phyloP scores from a whole-genome alignment of 1,284 basidiomycete genomes.

The Ustilago bromivora region DNA sequence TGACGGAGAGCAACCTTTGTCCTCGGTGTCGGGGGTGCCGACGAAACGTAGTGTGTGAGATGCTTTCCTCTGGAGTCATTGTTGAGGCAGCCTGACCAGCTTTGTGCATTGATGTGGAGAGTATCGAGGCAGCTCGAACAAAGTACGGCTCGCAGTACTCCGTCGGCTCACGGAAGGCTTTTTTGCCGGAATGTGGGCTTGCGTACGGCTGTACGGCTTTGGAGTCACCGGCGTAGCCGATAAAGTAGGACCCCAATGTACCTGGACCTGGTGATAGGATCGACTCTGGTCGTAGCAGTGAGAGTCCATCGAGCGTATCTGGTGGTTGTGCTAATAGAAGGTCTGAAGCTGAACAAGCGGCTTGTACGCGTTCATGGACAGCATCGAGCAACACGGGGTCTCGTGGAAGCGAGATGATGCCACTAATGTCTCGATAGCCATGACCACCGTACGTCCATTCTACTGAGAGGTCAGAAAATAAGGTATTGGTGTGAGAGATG shows the following conservation, averaged over 20 bases:
- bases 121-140: not conserved
- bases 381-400: slow-evolving; percentile 11
- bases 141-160: slow-evolving; percentile 14
- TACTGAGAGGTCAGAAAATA: slow-evolving; percentile 25
- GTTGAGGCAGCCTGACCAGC: not conserved
- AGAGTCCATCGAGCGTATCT: slow-evolving; percentile 22
- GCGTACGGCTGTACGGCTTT: slow-evolving; percentile 4
- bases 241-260: slow-evolving; percentile 27
- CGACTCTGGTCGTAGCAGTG: slow-evolving; percentile 16
- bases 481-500: slow-evolving; percentile 32
- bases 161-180: slow-evolving; percentile 22
- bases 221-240: slow-evolving; percentile 29
- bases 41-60: not conserved
- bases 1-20: slow-evolving; percentile 1
- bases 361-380: not conserved
- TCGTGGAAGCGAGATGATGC: slow-evolving; percentile 31
- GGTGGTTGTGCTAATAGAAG: not conserved
- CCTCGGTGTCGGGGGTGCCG: slow-evolving; percentile 21
- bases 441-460: slow-evolving; percentile 36
- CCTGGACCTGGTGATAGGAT: slow-evolving; percentile 24
- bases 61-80: not conserved
- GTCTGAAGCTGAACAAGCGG: not conserved
- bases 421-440: slow-evolving; percentile 23
- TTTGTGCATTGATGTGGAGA: not conserved
- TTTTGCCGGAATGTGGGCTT: slow-evolving; percentile 13